phyloP scores from a whole-genome alignment of 257 asterid genomes.

The Solanum lignicaule region DNA sequence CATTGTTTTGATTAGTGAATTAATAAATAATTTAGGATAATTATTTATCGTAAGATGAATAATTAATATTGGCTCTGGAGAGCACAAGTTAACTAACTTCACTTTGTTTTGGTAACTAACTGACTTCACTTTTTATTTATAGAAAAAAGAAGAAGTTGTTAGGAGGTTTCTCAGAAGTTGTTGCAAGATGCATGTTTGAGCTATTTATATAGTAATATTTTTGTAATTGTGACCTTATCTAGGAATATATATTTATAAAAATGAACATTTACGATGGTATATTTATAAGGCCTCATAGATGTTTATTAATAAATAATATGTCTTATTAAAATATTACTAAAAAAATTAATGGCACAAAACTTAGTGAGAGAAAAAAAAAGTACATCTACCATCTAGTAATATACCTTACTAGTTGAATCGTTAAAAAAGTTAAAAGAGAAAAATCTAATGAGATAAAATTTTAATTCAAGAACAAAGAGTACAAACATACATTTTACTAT shows the following conservation, averaged over 20 bases:
- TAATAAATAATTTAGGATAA: too few relatives aligned
- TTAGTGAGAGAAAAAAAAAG: too few relatives aligned
- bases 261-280: not conserved
- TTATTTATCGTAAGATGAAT: not conserved
- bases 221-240: not conserved
- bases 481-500: too few relatives aligned
- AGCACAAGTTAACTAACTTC: not conserved
- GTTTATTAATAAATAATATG: not conserved
- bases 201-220: too few relatives aligned
- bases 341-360: not conserved
- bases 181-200: not conserved
- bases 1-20: not conserved
- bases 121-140: not conserved
- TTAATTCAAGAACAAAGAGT: not conserved
- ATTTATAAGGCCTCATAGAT: not conserved
- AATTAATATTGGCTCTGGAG: not conserved
- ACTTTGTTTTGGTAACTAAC: not conserved
- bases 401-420: too few relatives aligned
- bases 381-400: not conserved
- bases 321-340: too few relatives aligned
- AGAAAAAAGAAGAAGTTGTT: too few relatives aligned
- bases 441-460: too few relatives aligned
- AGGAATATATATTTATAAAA: not conserved
- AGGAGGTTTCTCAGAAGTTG: not conserved
- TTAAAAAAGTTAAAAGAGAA: too few relatives aligned